Evolutionary conservation across 75 land plant species (phyloP), one percentile per base, ranked within the genome.

Genomic region (Cunninghamia lanceolata): DNA sequence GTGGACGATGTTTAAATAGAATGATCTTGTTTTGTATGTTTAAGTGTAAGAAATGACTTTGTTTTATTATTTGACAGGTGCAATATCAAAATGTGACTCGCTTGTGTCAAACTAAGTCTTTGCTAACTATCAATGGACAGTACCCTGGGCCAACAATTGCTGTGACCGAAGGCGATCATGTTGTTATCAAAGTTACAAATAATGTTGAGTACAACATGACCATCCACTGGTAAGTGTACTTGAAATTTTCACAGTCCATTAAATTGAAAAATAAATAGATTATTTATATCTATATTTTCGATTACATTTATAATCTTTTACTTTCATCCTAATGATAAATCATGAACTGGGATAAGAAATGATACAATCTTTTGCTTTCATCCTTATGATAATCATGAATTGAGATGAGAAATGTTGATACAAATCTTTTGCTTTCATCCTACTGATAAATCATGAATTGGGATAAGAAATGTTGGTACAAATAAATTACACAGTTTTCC

Each of bases 91-190:
- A 83, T 52, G 84, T 83, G 8, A 83, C 63, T 5, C 56, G 84
- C 3, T 21, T 83, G 19, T 83, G 84, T 14, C 40, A 30, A 3
- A 35, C 28, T 21, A 83, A 83, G 38, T 50, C 84, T 52, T 0
- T 83, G 39, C 66, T 83, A 19, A 73, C 82, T 1, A 43, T 88
- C 56, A 88, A 88, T 25, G 88, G 88, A 17, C 70, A 85, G 47
- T 86, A 42, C 32, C 88, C 88, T 7, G 88, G 88, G 25, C 88
- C 88, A 50, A 74, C 88, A 35, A 86, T 88, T 6, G 50, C 35
- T 75, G 88, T 85, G 8, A 50, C 86, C 8, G 88, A 88, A 76
- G 88, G 88, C 13, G 88, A 88, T 63, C 19, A 53, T 39, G 87
- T 88, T 38, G 80, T 46, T 39, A 43, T 88, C 54, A 86, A 87